Conservation (phyloP, 2,329 filamentous ascomycete species). For the Rosellinia necatrix region DNA sequence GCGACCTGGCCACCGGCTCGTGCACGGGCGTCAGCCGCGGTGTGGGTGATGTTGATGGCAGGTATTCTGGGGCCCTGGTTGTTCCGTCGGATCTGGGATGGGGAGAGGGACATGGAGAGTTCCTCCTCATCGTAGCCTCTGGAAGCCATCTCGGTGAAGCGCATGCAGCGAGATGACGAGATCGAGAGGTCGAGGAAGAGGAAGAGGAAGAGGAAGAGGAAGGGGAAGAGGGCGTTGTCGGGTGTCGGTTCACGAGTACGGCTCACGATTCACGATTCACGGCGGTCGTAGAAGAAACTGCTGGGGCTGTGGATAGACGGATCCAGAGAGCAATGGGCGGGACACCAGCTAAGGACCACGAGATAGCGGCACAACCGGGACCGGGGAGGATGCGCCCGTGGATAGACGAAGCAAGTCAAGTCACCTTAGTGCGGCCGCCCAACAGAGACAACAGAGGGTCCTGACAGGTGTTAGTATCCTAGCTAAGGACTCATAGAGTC, state of each 20-base stretch:
- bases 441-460: slow-evolving; percentile 3
- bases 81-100: slow-evolving; percentile 64
- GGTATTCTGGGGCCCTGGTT: slow-evolving; percentile 44
- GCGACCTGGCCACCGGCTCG: slow-evolving; percentile 29
- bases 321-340: slow-evolving; percentile 10
- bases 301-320: slow-evolving; percentile 9
- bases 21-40: slow-evolving; percentile 36
- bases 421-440: slow-evolving; percentile 15
- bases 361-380: neutral
- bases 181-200: slow-evolving; percentile 1
- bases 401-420: slow-evolving; percentile 12
- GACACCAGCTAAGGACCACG: slow-evolving; percentile 1
- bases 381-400: slow-evolving; percentile 19
- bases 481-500: slow-evolving; percentile 4
- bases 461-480: slow-evolving; percentile 5
- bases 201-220: neutral
- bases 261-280: too few relatives aligned
- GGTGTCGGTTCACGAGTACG: too few relatives aligned
- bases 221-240: neutral
- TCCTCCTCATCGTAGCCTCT: slow-evolving; percentile 77
- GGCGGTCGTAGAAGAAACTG: slow-evolving; percentile 8
- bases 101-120: slow-evolving; percentile 76
- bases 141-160: slow-evolving; percentile 50
- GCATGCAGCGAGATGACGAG: slow-evolving; percentile 18
- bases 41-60: slow-evolving; percentile 44